Conservation (phyloP, 225 moss, liverwort and hornwort species). For the Pseudoscleropodium purum region DNA sequence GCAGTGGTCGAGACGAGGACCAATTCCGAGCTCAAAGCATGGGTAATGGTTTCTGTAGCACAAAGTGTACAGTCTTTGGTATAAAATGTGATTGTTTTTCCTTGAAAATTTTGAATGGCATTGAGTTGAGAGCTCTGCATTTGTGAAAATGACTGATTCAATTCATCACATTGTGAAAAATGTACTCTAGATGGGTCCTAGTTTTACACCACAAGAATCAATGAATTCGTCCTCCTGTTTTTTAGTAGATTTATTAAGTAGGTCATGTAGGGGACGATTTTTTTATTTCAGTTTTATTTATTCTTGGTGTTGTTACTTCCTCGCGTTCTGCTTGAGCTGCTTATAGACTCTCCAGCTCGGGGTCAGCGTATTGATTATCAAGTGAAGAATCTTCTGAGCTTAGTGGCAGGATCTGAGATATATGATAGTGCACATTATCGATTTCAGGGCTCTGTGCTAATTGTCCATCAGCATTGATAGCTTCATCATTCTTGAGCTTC, state of each 20-base stretch:
- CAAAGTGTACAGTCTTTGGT: neutral
- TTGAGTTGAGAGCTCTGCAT: neutral
- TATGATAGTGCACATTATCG: neutral
- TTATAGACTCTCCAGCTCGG: neutral
- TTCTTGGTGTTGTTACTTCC: neutral
- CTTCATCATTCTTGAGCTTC: neutral
- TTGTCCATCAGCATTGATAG: neutral
- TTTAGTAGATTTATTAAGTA: neutral
- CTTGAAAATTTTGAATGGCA: neutral
- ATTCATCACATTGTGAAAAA: neutral
- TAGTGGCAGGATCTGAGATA: neutral
- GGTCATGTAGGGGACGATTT: neutral
- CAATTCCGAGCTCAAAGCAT: conserved; percentile 12
- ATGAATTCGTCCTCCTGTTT: neutral
- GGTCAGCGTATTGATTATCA: neutral
- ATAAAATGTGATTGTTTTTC: neutral
- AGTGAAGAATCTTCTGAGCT: neutral
- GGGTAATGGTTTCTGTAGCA: conserved; percentile 15
- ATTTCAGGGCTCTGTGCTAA: neutral
- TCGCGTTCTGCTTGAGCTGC: neutral
- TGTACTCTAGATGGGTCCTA: neutral
- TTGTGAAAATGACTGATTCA: neutral
- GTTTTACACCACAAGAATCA: neutral
- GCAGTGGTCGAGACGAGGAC: conserved; percentile 1
- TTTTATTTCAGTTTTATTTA: neutral